A percentile compares a stretch with the other conserved stretches of the same genome.
phyloP scores from a whole-genome alignment of 2,329 filamentous ascomycete genomes.

The Colletotrichum agaves region DNA sequence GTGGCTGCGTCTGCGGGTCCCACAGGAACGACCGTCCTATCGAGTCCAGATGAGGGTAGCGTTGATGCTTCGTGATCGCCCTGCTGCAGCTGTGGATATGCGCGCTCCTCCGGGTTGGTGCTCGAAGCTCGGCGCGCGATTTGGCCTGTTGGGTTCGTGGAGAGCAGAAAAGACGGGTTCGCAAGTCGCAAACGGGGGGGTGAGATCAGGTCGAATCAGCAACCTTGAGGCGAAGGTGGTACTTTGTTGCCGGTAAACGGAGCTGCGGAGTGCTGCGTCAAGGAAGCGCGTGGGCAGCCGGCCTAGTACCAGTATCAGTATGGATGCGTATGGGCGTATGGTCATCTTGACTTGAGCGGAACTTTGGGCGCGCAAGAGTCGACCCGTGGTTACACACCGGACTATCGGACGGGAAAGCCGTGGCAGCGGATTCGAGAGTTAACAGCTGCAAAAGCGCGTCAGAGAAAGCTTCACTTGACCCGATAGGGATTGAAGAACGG shows the following conservation, averaged over 20 bases:
- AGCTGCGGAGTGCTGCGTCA: constrained; percentile 34
- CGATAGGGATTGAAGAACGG: constrained; percentile 24
- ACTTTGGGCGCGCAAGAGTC: constrained; percentile 32
- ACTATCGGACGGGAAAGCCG: constrained; percentile 36
- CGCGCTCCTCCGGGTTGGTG: constrained; percentile 35
- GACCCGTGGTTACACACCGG: constrained; percentile 38
- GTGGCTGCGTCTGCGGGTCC: constrained; percentile 52
- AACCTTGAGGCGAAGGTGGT: constrained; percentile 16
- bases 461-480: constrained; percentile 44
- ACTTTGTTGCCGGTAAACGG: constrained; percentile 27
- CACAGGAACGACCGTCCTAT: constrained; percentile 42
- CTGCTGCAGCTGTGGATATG: constrained; percentile 38
- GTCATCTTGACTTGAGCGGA: constrained; percentile 27
- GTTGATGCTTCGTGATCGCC: constrained; percentile 37
- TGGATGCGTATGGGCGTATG: constrained; percentile 3
- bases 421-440: constrained; percentile 30
- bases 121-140: constrained; percentile 29
- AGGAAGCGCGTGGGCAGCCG: constrained; percentile 27
- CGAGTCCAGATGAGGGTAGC: constrained; percentile 30
- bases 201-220: constrained; percentile 35
- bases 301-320: constrained; percentile 28
- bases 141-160: constrained; percentile 21
- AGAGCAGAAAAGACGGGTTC: constrained; percentile 13
- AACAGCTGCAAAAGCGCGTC: constrained; percentile 51
- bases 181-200: constrained; percentile 25